These are phyloP conservation scores for Colletotrichum sp. DNA, from an alignment of 2,329 filamentous ascomycete species.

Conservation along the genomic window DNA sequence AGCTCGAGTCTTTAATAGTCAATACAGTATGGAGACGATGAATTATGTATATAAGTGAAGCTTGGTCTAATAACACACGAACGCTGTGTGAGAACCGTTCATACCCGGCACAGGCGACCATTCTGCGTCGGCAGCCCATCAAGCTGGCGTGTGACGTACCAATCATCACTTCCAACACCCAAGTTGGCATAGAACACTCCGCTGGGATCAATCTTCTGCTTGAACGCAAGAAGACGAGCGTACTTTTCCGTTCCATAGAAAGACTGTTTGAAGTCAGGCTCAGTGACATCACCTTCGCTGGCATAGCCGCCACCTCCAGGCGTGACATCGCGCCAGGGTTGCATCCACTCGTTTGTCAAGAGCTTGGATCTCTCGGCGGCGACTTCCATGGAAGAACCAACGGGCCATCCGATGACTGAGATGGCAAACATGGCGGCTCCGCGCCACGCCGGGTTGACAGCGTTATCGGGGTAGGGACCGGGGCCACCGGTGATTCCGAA, in stretches of 20 bases:
- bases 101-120: constrained; percentile 21
- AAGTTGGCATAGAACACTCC: constrained; percentile 30
- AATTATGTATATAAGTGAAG: background rate
- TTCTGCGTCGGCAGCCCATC: constrained; percentile 10
- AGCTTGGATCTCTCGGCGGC: constrained; percentile 28
- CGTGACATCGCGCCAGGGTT: constrained; percentile 32
- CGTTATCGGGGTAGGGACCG: constrained; percentile 32
- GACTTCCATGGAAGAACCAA: background rate
- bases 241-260: constrained; percentile 36
- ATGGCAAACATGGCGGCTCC: constrained; percentile 39
- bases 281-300: constrained; percentile 34
- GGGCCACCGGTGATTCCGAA: constrained; percentile 41
- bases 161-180: constrained; percentile 31
- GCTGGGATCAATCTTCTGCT: constrained; percentile 33
- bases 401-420: constrained; percentile 15
- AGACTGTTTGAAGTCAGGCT: constrained; percentile 30
- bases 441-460: constrained; percentile 51
- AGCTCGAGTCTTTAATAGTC: background rate
- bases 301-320: constrained; percentile 30
- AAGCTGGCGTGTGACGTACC: constrained; percentile 18
- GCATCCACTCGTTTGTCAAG: constrained; percentile 30
- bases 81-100: background rate
- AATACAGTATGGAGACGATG: background rate
- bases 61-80: background rate
- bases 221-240: constrained; percentile 28